Evolutionary conservation across 1,284 basidiomycete genomes (phyloP).

Genomic region (Trametes polyzona): DNA sequence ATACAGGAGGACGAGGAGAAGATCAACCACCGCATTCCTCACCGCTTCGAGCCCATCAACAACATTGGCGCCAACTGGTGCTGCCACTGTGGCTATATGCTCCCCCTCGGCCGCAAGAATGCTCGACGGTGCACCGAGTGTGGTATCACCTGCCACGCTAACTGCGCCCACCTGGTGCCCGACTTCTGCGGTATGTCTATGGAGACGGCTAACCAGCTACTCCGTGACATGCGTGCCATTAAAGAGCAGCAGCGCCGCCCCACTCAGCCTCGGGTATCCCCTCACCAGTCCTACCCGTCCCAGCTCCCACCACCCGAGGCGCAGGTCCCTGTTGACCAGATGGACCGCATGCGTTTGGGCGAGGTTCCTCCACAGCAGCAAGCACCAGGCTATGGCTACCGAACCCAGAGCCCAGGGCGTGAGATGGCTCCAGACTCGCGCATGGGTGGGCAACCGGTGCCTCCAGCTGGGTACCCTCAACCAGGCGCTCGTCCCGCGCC

Average conservation of each 20-base stretch:
- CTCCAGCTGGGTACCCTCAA: constrained; percentile 26
- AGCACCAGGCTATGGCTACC: constrained; percentile 31
- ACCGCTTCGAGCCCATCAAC: constrained; percentile 96
- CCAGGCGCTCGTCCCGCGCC: constrained; percentile 23
- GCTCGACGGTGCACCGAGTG: constrained; percentile 96
- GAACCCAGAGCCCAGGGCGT: constrained; percentile 21
- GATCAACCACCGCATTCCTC: constrained; percentile 99
- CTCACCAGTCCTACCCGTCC: constrained; percentile 28
- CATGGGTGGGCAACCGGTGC: constrained; percentile 23
- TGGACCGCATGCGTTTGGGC: constrained; percentile 58
- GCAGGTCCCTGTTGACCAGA: constrained; percentile 38
- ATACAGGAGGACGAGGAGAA: constrained; percentile 96
- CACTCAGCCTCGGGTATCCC: constrained; percentile 26
- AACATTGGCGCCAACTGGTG: constrained; percentile 99
- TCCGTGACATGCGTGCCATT: constrained; percentile 89
- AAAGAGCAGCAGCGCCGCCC: constrained; percentile 51
- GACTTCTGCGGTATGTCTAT: constrained; percentile 99
- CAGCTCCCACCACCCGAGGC: constrained; percentile 23
- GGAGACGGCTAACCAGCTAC: constrained; percentile 96
- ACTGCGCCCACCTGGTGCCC: constrained; percentile 97
- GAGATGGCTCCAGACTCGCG: constrained; percentile 18
- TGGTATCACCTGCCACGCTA: constrained; percentile 95
- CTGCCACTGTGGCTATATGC: constrained; percentile 98
- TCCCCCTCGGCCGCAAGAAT: constrained; percentile 96
- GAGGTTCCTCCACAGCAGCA: constrained; percentile 32